These are phyloP conservation scores for Dentipellis sp. DNA, from an alignment of 768 basidiomycete species.

Conservation along the genomic window DNA sequence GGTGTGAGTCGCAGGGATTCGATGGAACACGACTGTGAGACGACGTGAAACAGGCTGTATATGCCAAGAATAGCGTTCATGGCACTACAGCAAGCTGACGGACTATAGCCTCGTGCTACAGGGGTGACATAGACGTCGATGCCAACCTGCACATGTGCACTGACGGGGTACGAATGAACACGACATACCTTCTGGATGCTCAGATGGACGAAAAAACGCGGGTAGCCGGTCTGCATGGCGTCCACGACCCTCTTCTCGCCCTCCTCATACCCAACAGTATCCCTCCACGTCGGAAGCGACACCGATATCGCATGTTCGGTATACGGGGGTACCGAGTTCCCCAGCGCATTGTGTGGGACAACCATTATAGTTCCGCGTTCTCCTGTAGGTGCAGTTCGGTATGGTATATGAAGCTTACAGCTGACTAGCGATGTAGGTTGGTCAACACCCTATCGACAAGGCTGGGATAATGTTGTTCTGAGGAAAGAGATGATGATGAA, in stretches of 20 bases:
- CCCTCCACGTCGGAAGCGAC: constrained; percentile 88
- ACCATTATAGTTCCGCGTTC: background rate
- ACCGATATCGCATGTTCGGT: constrained; percentile 89
- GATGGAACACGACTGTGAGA: background rate
- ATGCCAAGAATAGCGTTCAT: too few relatives aligned
- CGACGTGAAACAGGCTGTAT: too few relatives aligned
- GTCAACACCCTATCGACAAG: too few relatives aligned
- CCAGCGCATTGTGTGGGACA: constrained; percentile 23
- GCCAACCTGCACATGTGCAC: background rate
- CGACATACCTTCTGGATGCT: constrained; percentile 67
- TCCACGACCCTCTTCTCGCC: constrained; percentile 73
- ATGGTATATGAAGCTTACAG: too few relatives aligned
- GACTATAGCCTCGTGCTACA: too few relatives aligned
- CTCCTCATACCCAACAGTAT: constrained; percentile 89
- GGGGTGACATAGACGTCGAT: background rate
- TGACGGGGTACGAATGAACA: background rate
- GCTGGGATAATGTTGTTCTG: too few relatives aligned
- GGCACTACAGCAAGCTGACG: background rate
- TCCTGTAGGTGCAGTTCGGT: too few relatives aligned
- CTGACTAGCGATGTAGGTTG: too few relatives aligned
- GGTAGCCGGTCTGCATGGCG: constrained; percentile 84
- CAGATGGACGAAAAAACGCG: constrained; percentile 87
- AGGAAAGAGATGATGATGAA: too few relatives aligned
- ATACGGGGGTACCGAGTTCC: constrained; percentile 51
- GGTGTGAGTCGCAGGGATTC: background rate